Evolutionary conservation across 2,329 filamentous ascomycete species (phyloP).

Genomic region (Colletotrichum sp.): DNA sequence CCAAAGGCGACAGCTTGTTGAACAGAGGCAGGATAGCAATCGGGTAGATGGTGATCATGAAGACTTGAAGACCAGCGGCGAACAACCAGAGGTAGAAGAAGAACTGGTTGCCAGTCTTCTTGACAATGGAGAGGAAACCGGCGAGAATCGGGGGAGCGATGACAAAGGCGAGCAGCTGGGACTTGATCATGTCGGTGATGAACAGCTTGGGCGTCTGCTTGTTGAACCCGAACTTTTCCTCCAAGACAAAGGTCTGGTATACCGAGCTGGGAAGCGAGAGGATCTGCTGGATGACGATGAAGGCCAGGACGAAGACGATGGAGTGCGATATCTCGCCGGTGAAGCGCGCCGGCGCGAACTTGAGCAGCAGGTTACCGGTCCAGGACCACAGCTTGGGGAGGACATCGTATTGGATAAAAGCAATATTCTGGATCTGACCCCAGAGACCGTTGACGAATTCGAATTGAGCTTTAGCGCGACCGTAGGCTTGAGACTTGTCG

Average conservation of each 20-base stretch:
- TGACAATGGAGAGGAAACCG: constrained; percentile 91
- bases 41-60: constrained; percentile 95
- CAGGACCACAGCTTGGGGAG: constrained; percentile 90
- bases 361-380: constrained; percentile 76
- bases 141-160: constrained; percentile 88
- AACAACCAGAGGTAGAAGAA: constrained; percentile 99
- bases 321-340: constrained; percentile 93
- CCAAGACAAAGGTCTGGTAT: constrained; percentile 94
- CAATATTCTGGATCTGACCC: constrained; percentile 86
- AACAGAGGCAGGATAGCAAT: constrained; percentile 93
- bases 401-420: constrained; percentile 88
- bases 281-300: constrained; percentile 81
- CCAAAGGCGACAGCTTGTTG: constrained; percentile 95
- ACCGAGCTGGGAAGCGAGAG: constrained; percentile 82
- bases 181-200: constrained; percentile 89
- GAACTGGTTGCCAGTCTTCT: constrained; percentile 92
- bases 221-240: constrained; percentile 98
- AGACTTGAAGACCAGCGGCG: constrained; percentile 85
- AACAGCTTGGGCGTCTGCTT: constrained; percentile 94
- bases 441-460: constrained; percentile 81
- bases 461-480: constrained; percentile 93
- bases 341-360: constrained; percentile 78
- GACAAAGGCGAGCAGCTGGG: constrained; percentile 79
- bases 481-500: constrained; percentile 95
- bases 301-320: constrained; percentile 88